Conservation (phyloP, 2,329 filamentous ascomycete genomes). For the Epichloe sp. region DNA sequence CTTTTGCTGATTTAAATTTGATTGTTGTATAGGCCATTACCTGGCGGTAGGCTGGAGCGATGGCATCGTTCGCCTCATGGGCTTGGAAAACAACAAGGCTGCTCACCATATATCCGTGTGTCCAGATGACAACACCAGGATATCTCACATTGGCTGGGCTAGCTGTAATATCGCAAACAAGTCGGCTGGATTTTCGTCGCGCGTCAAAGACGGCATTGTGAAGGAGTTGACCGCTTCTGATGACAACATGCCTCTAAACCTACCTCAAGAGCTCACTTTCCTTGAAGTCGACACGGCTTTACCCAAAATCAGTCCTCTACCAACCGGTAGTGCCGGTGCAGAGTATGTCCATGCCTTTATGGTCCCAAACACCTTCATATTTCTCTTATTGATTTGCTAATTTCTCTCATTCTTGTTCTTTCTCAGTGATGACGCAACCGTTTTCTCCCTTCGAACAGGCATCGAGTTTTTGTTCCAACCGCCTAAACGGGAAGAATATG, state of each 20-base stretch:
- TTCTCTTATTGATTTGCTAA: slow-evolving; percentile 1
- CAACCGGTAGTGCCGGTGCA: slow-evolving; percentile 44
- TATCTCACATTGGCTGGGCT: slow-evolving; percentile 42
- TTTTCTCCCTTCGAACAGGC: slow-evolving; percentile 57
- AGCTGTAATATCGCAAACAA: slow-evolving; percentile 28
- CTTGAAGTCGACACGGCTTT: slow-evolving; percentile 65
- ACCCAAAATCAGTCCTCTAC: slow-evolving; percentile 62
- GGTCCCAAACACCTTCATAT: not conserved
- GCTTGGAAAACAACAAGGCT: slow-evolving; percentile 68
- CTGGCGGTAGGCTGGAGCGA: slow-evolving; percentile 78
- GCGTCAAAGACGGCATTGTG: slow-evolving; percentile 7
- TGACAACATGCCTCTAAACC: slow-evolving; percentile 26
- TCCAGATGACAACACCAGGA: slow-evolving; percentile 26
- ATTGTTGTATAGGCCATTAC: slow-evolving; percentile 45
- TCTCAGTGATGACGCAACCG: slow-evolving; percentile 36
- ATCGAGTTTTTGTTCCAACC: slow-evolving; percentile 58
- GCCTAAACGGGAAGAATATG: slow-evolving; percentile 49
- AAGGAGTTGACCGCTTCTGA: slow-evolving; percentile 5
- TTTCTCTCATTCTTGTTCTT: not conserved
- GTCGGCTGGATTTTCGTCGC: slow-evolving; percentile 4
- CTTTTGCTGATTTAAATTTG: not conserved
- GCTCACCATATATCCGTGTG: slow-evolving; percentile 56
- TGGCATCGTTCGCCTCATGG: slow-evolving; percentile 62
- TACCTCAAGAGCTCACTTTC: slow-evolving; percentile 61
- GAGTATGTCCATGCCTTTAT: slow-evolving; percentile 33